Evolutionary conservation across 768 basidiomycete genomes (phyloP), one percentile per base, ranked within the genome.

Genomic region (Phallus indusiatus): DNA sequence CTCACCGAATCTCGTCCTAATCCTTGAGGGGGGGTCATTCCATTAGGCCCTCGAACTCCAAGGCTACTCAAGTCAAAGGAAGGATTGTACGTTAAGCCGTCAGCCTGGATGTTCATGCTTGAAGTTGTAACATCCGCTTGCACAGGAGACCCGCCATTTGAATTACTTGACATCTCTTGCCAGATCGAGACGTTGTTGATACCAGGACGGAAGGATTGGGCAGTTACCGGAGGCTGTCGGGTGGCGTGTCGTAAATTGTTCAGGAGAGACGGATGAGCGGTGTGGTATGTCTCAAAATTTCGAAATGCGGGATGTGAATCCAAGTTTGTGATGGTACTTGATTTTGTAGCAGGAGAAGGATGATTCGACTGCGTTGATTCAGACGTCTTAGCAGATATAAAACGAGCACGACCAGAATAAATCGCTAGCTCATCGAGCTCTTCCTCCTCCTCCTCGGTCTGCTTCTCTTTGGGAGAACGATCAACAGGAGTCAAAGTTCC

Each of bases 241-340:
- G 56, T 58, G 18, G 56, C 56, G 18, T 18, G n/a, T 4, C 56
- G 47, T 28, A 58, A 34, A 58, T 51, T 58, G 18, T 58, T 35
- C 17, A 58, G 28, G 17, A 58, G 24, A 20, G 24, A 21, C 9
- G 56, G 56, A 18, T 58, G 56, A 24, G 53, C 53, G 12, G 46
- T 33, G 47, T 20, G 48, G 47, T 21, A 58, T 11, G 56, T 21
- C n/a, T 58, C 56, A 22, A 49, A 50, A 14, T 24, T 10, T 7
- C 36, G 18, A 18, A 49, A 37, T 12, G 37, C 47, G 9, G 47
- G 17, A 17, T 16, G 20, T 5, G 12, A n/a, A 20, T n/a, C 46
- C 24, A 35, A 35, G 18, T 47, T 42, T 42, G 42, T 42, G 9
- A 42, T 42, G 20, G 37, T 21, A 24, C 24, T 36, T 2, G 53